A percentile compares a stretch with the other conserved stretches of the same genome.
Conservation (phyloP, 2,329 filamentous ascomycete genomes). For the Cladophialophora carrionii region DNA sequence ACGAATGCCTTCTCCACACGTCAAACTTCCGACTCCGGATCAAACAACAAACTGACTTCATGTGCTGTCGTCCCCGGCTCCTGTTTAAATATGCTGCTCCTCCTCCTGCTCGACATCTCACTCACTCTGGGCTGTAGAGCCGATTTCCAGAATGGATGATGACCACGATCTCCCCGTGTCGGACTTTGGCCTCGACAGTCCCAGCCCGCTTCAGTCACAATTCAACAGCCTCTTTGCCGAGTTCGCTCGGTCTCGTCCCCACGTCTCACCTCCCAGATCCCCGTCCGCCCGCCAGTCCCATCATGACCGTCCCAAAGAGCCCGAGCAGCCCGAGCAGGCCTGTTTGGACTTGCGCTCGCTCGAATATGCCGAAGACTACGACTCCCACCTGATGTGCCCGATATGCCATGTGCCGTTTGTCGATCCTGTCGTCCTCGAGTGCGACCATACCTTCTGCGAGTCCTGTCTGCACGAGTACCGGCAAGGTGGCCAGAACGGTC, state of each 20-base stretch:
- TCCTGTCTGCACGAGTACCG: constrained; percentile 57
- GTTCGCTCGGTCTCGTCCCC: constrained; percentile 34
- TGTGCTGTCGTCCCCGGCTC: not conserved
- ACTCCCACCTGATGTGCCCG: constrained; percentile 65
- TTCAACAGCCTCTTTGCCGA: constrained; percentile 37
- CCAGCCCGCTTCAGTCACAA: constrained; percentile 29
- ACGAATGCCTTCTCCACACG: constrained; percentile 21
- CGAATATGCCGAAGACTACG: constrained; percentile 60
- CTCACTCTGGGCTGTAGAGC: not conserved
- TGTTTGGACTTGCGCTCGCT: constrained; percentile 57
- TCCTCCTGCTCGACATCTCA: not conserved
- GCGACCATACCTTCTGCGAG: constrained; percentile 67
- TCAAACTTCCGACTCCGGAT: constrained; percentile 11
- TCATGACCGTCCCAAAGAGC: constrained; percentile 7
- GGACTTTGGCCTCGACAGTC: constrained; percentile 27
- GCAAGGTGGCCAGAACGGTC: constrained; percentile 24
- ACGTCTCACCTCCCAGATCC: constrained; percentile 32
- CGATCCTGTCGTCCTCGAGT: constrained; percentile 60
- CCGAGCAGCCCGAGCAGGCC: not conserved
- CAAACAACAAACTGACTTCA: constrained; percentile 13
- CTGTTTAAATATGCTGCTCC: constrained; percentile 20
- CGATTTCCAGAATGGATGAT: constrained; percentile 22
- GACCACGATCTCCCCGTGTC: constrained; percentile 12
- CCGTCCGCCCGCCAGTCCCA: constrained; percentile 27
- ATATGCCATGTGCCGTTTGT: constrained; percentile 68